These are phyloP conservation scores for Thelonectria rubi DNA, from an alignment of 2,329 filamentous ascomycete species.

Conservation along the genomic window DNA sequence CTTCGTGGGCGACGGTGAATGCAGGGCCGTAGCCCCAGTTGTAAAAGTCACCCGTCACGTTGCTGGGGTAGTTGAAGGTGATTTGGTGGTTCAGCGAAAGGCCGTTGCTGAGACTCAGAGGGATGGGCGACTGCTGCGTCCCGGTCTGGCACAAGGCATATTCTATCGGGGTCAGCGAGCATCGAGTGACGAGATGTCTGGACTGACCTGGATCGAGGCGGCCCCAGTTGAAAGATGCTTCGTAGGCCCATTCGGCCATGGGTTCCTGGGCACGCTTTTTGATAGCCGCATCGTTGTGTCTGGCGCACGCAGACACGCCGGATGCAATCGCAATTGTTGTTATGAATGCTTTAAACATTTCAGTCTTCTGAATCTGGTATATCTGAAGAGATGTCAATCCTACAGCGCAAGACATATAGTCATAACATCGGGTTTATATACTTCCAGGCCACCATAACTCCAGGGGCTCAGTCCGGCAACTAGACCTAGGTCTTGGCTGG, in stretches of 20 bases:
- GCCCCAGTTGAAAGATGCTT: conserved; percentile 33
- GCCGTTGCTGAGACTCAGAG: conserved; percentile 30
- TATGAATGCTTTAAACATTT: background rate
- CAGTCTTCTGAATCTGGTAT: too few species aligned
- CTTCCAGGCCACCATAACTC: too few species aligned
- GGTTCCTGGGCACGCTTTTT: background rate
- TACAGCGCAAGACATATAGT: too few species aligned
- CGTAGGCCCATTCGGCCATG: conserved; percentile 32
- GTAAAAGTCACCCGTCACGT: conserved; percentile 27
- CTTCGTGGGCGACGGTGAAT: conserved; percentile 30
- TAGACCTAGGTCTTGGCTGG: too few species aligned
- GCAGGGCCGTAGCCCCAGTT: conserved; percentile 35
- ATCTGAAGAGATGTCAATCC: too few species aligned
- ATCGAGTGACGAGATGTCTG: background rate
- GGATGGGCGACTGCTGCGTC: conserved; percentile 32
- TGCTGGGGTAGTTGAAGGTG: conserved; percentile 25
- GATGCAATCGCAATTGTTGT: background rate
- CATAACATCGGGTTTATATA: too few species aligned
- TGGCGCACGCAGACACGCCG: conserved; percentile 4
- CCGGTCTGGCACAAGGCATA: conserved; percentile 35
- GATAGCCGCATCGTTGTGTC: background rate
- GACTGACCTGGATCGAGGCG: conserved; percentile 24
- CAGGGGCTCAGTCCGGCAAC: too few species aligned
- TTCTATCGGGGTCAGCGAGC: background rate
- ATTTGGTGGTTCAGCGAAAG: conserved; percentile 28